Evolutionary conservation across 352 stramenopile genomes (phyloP).

Genomic region (Phytophthora gonapodyides): DNA sequence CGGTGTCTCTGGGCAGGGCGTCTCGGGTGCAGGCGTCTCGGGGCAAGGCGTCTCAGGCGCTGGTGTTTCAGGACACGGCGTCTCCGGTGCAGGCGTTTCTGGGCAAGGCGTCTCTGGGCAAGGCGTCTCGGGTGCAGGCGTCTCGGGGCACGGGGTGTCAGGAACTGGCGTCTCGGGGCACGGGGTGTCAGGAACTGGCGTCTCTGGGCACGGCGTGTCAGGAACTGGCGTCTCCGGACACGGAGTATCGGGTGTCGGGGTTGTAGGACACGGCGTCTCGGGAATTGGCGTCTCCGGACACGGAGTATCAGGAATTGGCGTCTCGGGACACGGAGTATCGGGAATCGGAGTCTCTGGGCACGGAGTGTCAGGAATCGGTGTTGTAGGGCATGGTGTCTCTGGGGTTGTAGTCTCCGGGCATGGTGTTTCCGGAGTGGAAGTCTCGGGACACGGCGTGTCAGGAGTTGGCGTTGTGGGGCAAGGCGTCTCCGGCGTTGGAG

Average conservation of each 20-base stretch:
- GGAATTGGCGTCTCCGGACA: constrained; percentile 7
- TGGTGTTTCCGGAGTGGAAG: not conserved
- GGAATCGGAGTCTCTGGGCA: not conserved
- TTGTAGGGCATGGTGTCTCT: constrained; percentile 12
- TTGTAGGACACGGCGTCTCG: constrained; percentile 3
- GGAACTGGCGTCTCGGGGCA: not conserved
- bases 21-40: constrained; percentile 4
- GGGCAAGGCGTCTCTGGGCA: constrained; percentile 10
- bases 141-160: constrained; percentile 10
- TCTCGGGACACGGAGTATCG: constrained; percentile 10
- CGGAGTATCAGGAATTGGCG: constrained; percentile 1
- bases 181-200: constrained; percentile 1
- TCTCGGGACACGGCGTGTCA: constrained; percentile 1
- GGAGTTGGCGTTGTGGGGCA: not conserved
- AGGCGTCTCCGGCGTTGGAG: not conserved
- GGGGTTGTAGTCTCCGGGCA: constrained; percentile 1
- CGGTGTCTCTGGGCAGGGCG: constrained; percentile 1
- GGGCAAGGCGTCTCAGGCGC: constrained; percentile 6
- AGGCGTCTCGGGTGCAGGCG: not conserved
- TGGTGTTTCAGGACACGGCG: constrained; percentile 8
- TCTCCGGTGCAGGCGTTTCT: too few relatives aligned
- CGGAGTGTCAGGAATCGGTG: constrained; percentile 1
- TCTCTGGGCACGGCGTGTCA: constrained; percentile 8
- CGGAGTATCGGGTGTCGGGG: constrained; percentile 1
- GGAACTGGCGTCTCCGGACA: constrained; percentile 7